A percentile compares a stretch with the other conserved stretches of the same genome.
These are phyloP conservation scores for Ceratobasidium sp. DNA, from an alignment of 1,284 basidiomycete species.

Conservation along the genomic window DNA sequence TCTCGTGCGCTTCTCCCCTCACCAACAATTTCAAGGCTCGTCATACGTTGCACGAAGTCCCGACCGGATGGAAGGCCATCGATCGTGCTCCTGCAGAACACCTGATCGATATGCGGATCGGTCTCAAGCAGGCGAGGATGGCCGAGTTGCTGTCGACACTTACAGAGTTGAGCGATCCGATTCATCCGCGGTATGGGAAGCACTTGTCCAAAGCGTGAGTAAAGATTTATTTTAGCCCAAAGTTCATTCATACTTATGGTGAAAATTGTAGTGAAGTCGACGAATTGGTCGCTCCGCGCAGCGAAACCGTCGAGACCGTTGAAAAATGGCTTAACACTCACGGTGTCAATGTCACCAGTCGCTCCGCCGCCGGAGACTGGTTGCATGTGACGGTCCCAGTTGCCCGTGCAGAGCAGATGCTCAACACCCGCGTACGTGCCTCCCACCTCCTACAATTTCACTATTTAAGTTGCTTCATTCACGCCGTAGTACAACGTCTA, in stretches of 20 bases:
- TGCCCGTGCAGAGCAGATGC: too few relatives aligned
- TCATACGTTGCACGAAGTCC: slow-evolving; percentile 29
- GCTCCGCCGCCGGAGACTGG: slow-evolving; percentile 42
- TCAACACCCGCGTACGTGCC: slow-evolving; percentile 55
- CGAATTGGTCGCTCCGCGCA: too few relatives aligned
- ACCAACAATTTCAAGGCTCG: slow-evolving; percentile 22
- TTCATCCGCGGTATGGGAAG: slow-evolving; percentile 30
- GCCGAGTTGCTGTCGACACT: slow-evolving; percentile 32
- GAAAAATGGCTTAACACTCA: slow-evolving; percentile 36
- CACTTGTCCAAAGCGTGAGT: slow-evolving; percentile 41
- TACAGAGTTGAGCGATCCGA: slow-evolving; percentile 25
- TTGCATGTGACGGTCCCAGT: slow-evolving; percentile 25
- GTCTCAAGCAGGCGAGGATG: slow-evolving; percentile 39
- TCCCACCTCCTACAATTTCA: slow-evolving; percentile 52
- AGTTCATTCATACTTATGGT: not conserved
- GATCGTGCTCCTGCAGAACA: slow-evolving; percentile 26
- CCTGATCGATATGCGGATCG: too few relatives aligned
- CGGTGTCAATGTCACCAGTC: slow-evolving; percentile 3
- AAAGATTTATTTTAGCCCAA: not conserved
- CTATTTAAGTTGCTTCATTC: slow-evolving; percentile 51
- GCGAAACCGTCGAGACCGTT: slow-evolving; percentile 25
- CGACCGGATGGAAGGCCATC: slow-evolving; percentile 19
- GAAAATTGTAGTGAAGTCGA: slow-evolving; percentile 31
- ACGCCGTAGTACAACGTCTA: slow-evolving; percentile 65
- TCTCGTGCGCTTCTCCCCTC: slow-evolving; percentile 2